These are phyloP conservation scores for Pseudocercospora crystallina DNA, from an alignment of 2,329 filamentous ascomycete species.

Conservation along the genomic window DNA sequence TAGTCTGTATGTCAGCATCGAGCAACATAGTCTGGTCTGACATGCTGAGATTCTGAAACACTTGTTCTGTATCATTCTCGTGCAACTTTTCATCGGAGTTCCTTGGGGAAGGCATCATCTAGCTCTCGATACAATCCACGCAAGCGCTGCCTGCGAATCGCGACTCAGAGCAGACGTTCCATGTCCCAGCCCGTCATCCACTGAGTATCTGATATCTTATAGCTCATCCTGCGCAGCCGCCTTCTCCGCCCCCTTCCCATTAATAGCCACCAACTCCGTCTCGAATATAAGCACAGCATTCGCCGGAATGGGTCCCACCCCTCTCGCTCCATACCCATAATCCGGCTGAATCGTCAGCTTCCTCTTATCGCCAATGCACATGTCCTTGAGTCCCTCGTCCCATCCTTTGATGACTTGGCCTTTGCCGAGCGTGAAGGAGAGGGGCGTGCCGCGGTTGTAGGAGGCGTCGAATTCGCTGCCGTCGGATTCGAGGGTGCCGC, in stretches of 20 bases:
- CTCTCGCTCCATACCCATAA: constrained; percentile 73
- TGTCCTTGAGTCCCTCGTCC: constrained; percentile 87
- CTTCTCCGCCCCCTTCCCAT: constrained; percentile 9
- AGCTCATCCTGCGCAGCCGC: constrained; percentile 2
- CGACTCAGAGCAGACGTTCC: no score
- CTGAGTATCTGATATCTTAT: no score
- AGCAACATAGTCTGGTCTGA: no score
- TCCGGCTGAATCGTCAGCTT: constrained; percentile 88
- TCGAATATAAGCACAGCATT: constrained; percentile 85
- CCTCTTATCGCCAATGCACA: constrained; percentile 95
- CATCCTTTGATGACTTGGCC: constrained; percentile 95
- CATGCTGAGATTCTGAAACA: no score
- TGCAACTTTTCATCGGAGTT: no score
- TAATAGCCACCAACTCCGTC: constrained; percentile 76
- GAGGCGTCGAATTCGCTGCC: constrained; percentile 55
- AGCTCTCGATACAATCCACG: no score
- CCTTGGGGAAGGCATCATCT: no score
- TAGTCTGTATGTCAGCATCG: no score
- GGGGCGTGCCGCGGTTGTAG: constrained; percentile 76
- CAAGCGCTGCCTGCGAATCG: no score
- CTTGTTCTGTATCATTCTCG: no score
- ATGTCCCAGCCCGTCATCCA: no score
- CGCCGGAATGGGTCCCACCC: constrained; percentile 81
- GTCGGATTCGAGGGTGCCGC: constrained; percentile 70
- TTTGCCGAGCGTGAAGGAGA: constrained; percentile 75